These are phyloP conservation scores for Amanita thiersii DNA, from an alignment of 768 basidiomycete species.

Conservation along the genomic window DNA sequence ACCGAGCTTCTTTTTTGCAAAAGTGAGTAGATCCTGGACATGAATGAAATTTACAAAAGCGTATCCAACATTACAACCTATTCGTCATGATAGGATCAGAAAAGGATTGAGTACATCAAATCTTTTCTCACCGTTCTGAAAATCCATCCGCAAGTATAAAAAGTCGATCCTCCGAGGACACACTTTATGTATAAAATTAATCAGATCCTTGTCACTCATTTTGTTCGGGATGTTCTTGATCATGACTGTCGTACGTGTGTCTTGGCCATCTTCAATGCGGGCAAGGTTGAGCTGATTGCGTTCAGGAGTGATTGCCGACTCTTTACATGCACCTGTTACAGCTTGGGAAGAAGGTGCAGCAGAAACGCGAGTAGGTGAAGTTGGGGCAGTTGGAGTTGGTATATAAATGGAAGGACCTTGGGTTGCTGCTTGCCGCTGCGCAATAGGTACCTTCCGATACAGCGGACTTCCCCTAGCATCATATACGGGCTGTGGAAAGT, in stretches of 20 bases:
- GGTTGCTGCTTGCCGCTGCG: not conserved
- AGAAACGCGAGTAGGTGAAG: not conserved
- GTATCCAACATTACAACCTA: slow-evolving; percentile 73
- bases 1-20: slow-evolving; percentile 67
- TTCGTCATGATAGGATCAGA: slow-evolving; percentile 6
- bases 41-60: slow-evolving; percentile 89
- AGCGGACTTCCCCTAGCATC: slow-evolving; percentile 6
- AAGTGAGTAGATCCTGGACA: slow-evolving; percentile 66
- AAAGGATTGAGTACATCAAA: not conserved
- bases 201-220: slow-evolving; percentile 70
- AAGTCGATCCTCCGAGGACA: slow-evolving; percentile 79
- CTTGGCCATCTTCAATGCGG: slow-evolving; percentile 67
- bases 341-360: slow-evolving; percentile 11
- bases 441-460: slow-evolving; percentile 4
- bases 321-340: slow-evolving; percentile 17
- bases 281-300: slow-evolving; percentile 51
- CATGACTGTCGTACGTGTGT: slow-evolving; percentile 83
- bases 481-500: slow-evolving; percentile 10
- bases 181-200: slow-evolving; percentile 59
- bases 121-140: slow-evolving; percentile 55
- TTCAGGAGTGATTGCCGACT: slow-evolving; percentile 19
- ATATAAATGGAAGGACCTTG: slow-evolving; percentile 3
- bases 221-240: slow-evolving; percentile 93
- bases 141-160: slow-evolving; percentile 83
- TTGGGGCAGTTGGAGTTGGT: slow-evolving; percentile 6